Evolutionary conservation across 805 yeast genomes (phyloP).

Genomic region (Maudiozyma bulderi): DNA sequence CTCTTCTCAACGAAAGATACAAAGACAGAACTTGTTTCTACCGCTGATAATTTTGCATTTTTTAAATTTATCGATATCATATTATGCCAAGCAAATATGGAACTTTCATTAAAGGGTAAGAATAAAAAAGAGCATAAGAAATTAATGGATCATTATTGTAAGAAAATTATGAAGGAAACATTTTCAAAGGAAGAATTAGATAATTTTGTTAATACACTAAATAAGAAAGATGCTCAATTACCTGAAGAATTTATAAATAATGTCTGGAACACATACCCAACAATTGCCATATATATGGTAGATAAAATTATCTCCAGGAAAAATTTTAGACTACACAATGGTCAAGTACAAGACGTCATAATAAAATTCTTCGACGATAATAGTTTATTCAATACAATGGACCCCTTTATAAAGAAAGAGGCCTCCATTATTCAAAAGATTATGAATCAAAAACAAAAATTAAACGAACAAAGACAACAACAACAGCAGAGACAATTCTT

Average conservation of each 20-base stretch:
- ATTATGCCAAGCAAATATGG: constrained; percentile 18
- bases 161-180: constrained; percentile 11
- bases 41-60: constrained; percentile 8
- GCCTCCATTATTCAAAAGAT: constrained; percentile 29
- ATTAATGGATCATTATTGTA: constrained; percentile 11
- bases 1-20: not conserved
- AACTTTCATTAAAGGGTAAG: not conserved
- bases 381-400: constrained; percentile 10
- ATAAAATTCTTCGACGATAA: constrained; percentile 18
- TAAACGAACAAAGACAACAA: constrained; percentile 19
- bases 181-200: constrained; percentile 11
- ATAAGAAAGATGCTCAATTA: constrained; percentile 7
- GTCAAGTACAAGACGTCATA: constrained; percentile 10
- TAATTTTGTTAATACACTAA: constrained; percentile 5
- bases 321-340: constrained; percentile 4
- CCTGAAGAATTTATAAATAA: constrained; percentile 14
- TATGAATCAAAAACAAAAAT: constrained; percentile 3
- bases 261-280: constrained; percentile 24
- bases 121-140: not conserved
- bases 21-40: not conserved
- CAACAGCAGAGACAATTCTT: constrained; percentile 32
- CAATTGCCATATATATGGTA: constrained; percentile 18
- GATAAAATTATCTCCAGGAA: constrained; percentile 10
- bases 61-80: constrained; percentile 11
- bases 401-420: constrained; percentile 17